Percentiles rank a stretch among this genome's conserved stretches.
Evolutionary conservation across 1,284 basidiomycete genomes (phyloP).

Genomic region (Acaromyces ingoldii): DNA sequence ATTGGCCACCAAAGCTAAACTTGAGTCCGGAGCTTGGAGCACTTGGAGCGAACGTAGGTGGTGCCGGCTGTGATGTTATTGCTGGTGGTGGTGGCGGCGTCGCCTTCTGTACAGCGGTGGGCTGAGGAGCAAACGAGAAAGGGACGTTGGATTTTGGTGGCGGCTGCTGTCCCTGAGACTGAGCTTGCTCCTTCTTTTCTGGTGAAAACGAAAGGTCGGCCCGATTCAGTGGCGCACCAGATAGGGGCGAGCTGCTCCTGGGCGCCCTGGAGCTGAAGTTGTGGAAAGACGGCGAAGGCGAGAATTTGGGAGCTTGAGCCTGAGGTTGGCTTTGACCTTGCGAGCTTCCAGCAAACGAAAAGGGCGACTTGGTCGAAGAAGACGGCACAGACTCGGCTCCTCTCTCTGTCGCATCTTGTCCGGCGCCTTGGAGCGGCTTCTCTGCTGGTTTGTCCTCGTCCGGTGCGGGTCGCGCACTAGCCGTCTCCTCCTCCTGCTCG

Average conservation of each 20-base stretch:
- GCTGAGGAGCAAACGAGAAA: conserved; percentile 2
- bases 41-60: neutral
- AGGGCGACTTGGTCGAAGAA: neutral
- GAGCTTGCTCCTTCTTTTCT: conserved; percentile 11
- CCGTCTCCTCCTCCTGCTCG: neutral
- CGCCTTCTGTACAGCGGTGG: neutral
- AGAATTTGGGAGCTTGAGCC: conserved; percentile 9
- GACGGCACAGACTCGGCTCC: too few species aligned
- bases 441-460: too few species aligned
- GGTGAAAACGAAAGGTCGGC: conserved; percentile 20
- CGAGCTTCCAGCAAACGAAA: neutral
- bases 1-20: too few species aligned
- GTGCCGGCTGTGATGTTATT: too few species aligned
- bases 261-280: conserved; percentile 29
- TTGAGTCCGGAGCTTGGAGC: neutral
- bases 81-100: too few species aligned
- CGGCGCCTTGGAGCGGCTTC: too few species aligned
- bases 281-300: conserved; percentile 11
- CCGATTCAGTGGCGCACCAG: conserved; percentile 25
- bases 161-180: neutral
- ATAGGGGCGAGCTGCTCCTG: conserved; percentile 29
- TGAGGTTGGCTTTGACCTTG: neutral
- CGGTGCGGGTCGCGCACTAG: neutral
- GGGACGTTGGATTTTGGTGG: neutral
- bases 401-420: too few species aligned